Evolutionary conservation across 1,284 basidiomycete genomes (phyloP).

Genomic region (Moesziomyces sp.): DNA sequence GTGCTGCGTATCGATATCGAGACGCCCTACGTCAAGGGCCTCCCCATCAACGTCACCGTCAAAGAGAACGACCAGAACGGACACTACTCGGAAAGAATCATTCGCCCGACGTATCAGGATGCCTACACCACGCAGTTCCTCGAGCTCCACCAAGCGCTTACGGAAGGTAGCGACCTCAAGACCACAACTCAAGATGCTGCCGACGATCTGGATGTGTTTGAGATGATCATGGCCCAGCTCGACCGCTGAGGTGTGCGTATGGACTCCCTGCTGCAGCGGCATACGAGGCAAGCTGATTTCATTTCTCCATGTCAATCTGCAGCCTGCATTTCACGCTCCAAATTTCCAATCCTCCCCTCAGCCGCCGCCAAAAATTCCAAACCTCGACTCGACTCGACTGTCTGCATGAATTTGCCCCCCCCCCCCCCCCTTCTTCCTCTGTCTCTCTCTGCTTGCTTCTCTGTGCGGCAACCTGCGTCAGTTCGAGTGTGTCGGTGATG

Average conservation of each 20-base stretch:
- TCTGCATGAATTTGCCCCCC: no score
- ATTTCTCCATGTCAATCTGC: neutral
- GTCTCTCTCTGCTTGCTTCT: no score
- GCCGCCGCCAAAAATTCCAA: neutral
- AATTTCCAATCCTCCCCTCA: neutral
- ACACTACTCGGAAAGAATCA: slow-evolving; percentile 48
- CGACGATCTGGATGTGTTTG: slow-evolving; percentile 67
- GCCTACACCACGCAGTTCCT: slow-evolving; percentile 68
- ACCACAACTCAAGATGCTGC: slow-evolving; percentile 46
- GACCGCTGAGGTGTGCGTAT: neutral
- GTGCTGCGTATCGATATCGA: slow-evolving; percentile 67
- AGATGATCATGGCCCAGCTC: slow-evolving; percentile 65
- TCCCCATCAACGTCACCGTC: slow-evolving; percentile 68
- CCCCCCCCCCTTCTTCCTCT: no score
- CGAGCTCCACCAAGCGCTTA: slow-evolving; percentile 63
- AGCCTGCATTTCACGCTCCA: slow-evolving; percentile 24
- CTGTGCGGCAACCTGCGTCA: no score
- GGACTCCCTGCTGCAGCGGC: neutral
- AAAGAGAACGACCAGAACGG: slow-evolving; percentile 63
- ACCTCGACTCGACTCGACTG: neutral
- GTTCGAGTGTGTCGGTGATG: no score
- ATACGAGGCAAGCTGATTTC: neutral
- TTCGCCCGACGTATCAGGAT: slow-evolving; percentile 69
- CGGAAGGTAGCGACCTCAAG: slow-evolving; percentile 24
- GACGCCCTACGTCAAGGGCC: slow-evolving; percentile 69